Evolutionary conservation across 2,329 filamentous ascomycete genomes (phyloP), one percentile per base, ranked within the genome.

Genomic region (Penicillium sp.): DNA sequence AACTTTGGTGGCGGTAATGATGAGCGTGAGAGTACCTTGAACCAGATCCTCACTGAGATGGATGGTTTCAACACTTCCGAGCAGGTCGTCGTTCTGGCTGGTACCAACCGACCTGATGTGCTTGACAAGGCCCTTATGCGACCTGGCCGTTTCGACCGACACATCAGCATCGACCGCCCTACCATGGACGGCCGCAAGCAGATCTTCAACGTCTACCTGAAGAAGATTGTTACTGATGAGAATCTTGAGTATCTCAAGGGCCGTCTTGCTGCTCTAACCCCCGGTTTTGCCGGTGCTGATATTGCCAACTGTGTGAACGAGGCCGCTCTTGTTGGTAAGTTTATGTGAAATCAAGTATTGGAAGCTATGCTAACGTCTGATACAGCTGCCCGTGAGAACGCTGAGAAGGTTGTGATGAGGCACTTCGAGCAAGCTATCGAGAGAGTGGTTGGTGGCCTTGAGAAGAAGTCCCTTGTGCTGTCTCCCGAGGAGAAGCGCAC

Each of bases 221-320:
- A 87, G 75, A 96, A 96, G 79, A 95, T 99, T 67, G 88, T 95
- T 49, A 97, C 93, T 24, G 85, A 87, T 55, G 94, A 96, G 72
- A 89, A 99, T 68, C 79, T 92, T 57, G 90, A 96, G 38, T 87
- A 90, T 68, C 79, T 99, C 42, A 87, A 90, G 61, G 94, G 94
- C 55, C 87, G 94, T 65, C 83, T 99, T 44, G 86, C 94, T 49
- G 93, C 94, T 42, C 79, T 99, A 62, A 99, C 94, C 3, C 94
- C 94, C 49, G 94, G 94, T 29, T 99, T 99, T 74, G 93, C 93
- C 51, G 94, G 94, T 75, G 94, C 94, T 44, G 94, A 99, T 71
- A 99, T 99, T 74, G 91, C 94, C 69, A 99, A 99, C 74, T 95
- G 92, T 70, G 91, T 96, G 64, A 99, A 99, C 69, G 94, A 99